phyloP scores from a whole-genome alignment of 495 filamentous ascomycete species.

The Trichoderma gamsii region DNA sequence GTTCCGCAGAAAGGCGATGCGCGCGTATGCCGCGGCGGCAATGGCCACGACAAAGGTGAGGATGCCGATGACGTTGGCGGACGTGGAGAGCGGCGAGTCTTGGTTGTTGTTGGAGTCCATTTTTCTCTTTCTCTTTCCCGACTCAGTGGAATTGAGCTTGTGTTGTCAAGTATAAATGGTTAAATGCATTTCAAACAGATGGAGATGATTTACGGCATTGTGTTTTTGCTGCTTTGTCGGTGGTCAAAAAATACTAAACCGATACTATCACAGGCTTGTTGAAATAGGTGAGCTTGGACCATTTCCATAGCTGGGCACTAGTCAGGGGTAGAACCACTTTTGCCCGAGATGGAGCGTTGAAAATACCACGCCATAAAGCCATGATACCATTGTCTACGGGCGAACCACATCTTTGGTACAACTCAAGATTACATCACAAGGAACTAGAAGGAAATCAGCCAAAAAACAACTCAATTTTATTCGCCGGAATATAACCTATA shows the following conservation, averaged over 20 bases:
- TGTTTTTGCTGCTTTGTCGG: not conserved
- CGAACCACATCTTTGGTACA: no score
- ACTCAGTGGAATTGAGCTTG: not conserved
- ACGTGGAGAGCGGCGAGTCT: slow-evolving; percentile 29
- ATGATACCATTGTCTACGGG: no score
- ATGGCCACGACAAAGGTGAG: slow-evolving; percentile 35
- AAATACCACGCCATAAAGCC: no score
- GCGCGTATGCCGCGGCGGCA: slow-evolving; percentile 28
- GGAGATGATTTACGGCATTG: not conserved
- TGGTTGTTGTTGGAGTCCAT: slow-evolving; percentile 21
- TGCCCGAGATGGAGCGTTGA: not conserved
- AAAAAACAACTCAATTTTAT: not conserved
- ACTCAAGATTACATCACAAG: no score
- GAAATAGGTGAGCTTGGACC: not conserved
- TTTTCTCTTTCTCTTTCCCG: no score
- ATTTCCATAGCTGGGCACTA: not conserved
- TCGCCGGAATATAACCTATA: not conserved
- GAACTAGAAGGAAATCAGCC: no score
- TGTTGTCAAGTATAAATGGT: slow-evolving; percentile 17
- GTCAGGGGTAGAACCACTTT: not conserved
- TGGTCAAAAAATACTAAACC: no score
- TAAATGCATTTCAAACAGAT: slow-evolving; percentile 42
- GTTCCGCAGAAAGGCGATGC: slow-evolving; percentile 30
- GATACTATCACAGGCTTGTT: no score
- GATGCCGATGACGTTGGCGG: slow-evolving; percentile 32